These are phyloP conservation scores for Hirschfeldia incana DNA, from an alignment of 345 rosid species.

Conservation along the genomic window DNA sequence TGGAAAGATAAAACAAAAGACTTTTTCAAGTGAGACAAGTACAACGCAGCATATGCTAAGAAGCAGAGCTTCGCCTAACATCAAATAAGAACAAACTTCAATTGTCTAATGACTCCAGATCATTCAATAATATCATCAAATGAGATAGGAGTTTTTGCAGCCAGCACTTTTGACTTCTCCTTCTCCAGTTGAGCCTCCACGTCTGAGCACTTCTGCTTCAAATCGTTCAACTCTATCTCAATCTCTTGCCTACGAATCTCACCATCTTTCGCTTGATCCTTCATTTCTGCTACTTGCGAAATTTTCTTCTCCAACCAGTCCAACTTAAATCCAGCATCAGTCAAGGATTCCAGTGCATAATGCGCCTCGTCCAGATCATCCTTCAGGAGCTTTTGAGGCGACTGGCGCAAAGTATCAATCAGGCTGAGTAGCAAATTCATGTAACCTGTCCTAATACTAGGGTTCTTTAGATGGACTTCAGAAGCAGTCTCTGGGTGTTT, in stretches of 20 bases:
- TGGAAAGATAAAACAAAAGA: not conserved
- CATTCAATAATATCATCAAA: not conserved
- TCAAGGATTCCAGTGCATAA: not conserved
- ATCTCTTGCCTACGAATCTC: not conserved
- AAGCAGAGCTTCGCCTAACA: not conserved
- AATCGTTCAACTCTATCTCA: not conserved
- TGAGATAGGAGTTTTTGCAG: conserved; percentile 16
- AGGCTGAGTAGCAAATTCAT: conserved; percentile 1
- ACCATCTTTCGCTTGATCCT: not conserved
- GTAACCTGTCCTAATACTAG: not conserved
- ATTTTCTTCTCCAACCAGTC: not conserved
- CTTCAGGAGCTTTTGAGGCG: not conserved
- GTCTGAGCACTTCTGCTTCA: not conserved
- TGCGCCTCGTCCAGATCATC: not conserved
- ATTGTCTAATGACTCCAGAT: not conserved
- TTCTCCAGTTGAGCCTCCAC: conserved; percentile 22
- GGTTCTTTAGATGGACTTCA: not conserved
- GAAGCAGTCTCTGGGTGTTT: not conserved
- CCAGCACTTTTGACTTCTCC: not conserved
- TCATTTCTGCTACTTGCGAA: not conserved
- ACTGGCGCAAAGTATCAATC: not conserved
- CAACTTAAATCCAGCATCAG: not conserved
- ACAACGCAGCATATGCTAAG: not conserved
- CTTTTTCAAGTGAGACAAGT: not conserved
- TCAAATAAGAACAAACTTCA: not conserved